Base-by-base conservation (phyloP, 2,329 filamentous ascomycete species). In the Colletotrichum tabaci region DNA sequence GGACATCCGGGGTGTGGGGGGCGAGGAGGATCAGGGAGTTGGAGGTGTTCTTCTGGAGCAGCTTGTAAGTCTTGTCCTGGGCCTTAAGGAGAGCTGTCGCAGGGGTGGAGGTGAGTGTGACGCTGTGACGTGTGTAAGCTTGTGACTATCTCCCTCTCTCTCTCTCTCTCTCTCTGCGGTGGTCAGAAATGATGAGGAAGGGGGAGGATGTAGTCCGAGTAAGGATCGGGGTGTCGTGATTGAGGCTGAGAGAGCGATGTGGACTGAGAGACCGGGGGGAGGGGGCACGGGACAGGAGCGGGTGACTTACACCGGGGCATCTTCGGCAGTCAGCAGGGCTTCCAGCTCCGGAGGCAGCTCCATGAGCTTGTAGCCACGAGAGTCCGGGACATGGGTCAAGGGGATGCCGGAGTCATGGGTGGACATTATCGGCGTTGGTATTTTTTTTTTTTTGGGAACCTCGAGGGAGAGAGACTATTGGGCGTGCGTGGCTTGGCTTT, bases 31-130 rank as follows among this genome's bases (percentile, higher is more conserved):
- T 87, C 57, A 92, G 83, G n/a, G 88, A 87, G 77, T 92, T 92
- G 56, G 90, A 92, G 0, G 90, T 91, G 78, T 91, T 92, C 78
- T 92, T 92, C 76, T 92, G 90, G 40, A 88, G 88, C 57, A 92
- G 84, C 7, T 85, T 84, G 80, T 90, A 92, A 18, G 85, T 87
- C 75, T 85, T 87, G 64, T 82, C 79, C 4, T 84, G 85, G 1
- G 86, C 85, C 75, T 82, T 86, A 65, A 92, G 84, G 52, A 90
- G 77, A 35, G 89, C 89, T 2, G 80, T 78, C 1, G 84, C 80
- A 26, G 86, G 82, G 23, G 87, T 87, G 15, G 86, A 84, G 74
- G 86, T 84, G 56, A 89, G 80, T 18, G 80, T 86, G 63, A 88
- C 80, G 4, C 87, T 89, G 71, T 5, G 55, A 21, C 8, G 8